Conservation (phyloP, 306 rosid species). For the Elaeagnus macrophylla region DNA sequence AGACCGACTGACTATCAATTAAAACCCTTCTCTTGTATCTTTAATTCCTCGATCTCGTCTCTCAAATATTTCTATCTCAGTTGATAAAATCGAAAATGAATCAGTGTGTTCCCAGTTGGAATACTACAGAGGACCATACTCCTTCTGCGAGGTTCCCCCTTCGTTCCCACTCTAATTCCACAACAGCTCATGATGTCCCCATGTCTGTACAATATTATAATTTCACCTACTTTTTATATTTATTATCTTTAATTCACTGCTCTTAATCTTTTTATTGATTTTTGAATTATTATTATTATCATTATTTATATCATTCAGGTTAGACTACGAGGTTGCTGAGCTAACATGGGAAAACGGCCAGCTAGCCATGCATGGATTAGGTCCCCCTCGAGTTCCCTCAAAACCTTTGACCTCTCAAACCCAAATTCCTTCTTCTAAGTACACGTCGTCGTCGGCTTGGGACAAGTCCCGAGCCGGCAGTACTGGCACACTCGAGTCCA, state of each 20-base stretch:
- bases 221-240: too few relatives aligned
- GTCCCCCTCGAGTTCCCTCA: conserved; percentile 39
- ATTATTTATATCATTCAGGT: conserved; percentile 32
- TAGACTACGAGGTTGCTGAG: conserved; percentile 73
- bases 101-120: conserved; percentile 90
- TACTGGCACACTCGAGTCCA: conserved; percentile 85
- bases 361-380: conserved; percentile 70
- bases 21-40: too few relatives aligned
- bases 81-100: too few relatives aligned
- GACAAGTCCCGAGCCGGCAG: conserved; percentile 74
- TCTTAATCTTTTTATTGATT: neutral
- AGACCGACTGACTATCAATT: too few relatives aligned
- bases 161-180: conserved; percentile 44
- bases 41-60: too few relatives aligned
- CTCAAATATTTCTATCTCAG: too few relatives aligned
- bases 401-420: conserved; percentile 3
- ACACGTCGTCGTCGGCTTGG: conserved; percentile 33
- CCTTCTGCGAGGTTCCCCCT: conserved; percentile 25
- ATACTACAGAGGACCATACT: conserved; percentile 42
- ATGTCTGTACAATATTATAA: too few relatives aligned
- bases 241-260: neutral
- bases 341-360: conserved; percentile 94
- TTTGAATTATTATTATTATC: neutral
- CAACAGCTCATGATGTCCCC: conserved; percentile 41
- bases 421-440: conserved; percentile 19